Evolutionary conservation across 768 basidiomycete species (phyloP).

Genomic region (Paxillus involutus): DNA sequence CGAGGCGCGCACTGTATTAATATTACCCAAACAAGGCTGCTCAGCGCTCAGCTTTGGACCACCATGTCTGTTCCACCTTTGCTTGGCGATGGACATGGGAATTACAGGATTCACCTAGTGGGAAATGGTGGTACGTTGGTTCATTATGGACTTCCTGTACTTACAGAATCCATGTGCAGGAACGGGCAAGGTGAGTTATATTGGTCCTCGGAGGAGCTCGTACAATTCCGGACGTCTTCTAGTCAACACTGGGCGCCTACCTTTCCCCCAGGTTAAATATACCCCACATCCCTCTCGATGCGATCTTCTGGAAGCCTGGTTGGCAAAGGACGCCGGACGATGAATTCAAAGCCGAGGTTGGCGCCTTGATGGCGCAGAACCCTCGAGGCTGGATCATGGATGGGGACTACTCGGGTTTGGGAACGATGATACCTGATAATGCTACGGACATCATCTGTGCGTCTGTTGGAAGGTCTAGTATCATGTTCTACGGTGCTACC

Average conservation of each 20-base stretch:
- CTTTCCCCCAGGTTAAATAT: conserved; percentile 45
- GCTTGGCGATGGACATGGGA: conserved; percentile 32
- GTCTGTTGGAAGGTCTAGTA: conserved; percentile 11
- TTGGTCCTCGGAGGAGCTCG: too few species aligned
- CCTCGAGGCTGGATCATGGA: conserved; percentile 53
- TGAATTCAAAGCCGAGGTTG: conserved; percentile 23
- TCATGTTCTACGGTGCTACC: neutral
- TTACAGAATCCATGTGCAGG: conserved; percentile 21
- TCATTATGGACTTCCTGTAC: neutral
- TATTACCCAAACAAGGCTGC: too few species aligned
- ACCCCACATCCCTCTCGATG: conserved; percentile 48
- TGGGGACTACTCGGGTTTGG: conserved; percentile 41
- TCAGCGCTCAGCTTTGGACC: neutral
- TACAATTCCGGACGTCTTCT: neutral
- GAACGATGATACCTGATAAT: conserved; percentile 33
- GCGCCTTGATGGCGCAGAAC: conserved; percentile 18
- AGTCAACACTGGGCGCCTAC: conserved; percentile 49
- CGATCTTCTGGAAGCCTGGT: conserved; percentile 47
- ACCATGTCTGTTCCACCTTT: conserved; percentile 24
- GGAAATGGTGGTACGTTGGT: conserved; percentile 51
- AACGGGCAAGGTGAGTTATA: conserved; percentile 37
- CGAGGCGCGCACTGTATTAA: too few species aligned
- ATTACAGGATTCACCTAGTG: conserved; percentile 45
- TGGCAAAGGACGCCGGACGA: conserved; percentile 37
- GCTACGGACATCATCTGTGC: conserved; percentile 56